Conservation (phyloP, 805 yeast species). For the Scheffersomyces lignosus region DNA sequence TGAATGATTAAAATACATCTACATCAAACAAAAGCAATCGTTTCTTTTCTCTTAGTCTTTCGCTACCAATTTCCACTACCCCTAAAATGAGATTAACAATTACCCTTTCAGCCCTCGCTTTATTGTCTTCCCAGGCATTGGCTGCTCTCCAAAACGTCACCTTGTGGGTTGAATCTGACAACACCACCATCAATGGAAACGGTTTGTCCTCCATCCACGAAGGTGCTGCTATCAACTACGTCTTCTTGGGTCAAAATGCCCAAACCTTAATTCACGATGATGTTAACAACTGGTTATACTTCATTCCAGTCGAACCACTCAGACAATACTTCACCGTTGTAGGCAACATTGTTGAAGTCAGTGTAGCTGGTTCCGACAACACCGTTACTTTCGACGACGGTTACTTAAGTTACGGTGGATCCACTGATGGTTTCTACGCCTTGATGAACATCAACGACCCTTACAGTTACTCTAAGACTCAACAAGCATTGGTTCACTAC, state of each 20-base stretch:
- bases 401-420: slow-evolving; percentile 26
- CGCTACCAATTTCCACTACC: too few species aligned
- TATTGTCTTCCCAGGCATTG: slow-evolving; percentile 4
- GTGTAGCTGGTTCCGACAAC: slow-evolving; percentile 8
- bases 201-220: slow-evolving; percentile 26
- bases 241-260: slow-evolving; percentile 26
- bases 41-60: too few species aligned
- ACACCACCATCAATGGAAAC: slow-evolving; percentile 3
- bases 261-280: slow-evolving; percentile 20
- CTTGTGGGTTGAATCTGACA: slow-evolving; percentile 3
- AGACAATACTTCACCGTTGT: slow-evolving; percentile 2
- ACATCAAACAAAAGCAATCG: too few species aligned
- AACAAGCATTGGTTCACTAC: slow-evolving; percentile 16
- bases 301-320: background rate
- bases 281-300: slow-evolving; percentile 1
- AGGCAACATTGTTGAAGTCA: slow-evolving; percentile 8
- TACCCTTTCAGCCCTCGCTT: slow-evolving; percentile 4
- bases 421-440: slow-evolving; percentile 34
- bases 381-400: slow-evolving; percentile 17
- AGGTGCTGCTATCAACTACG: slow-evolving; percentile 47
- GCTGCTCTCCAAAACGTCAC: slow-evolving; percentile 3
- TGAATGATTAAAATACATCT: too few species aligned
- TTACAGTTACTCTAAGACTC: slow-evolving; percentile 32
- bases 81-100: too few species aligned
- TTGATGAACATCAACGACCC: slow-evolving; percentile 47